Conservation (phyloP, 2,329 filamentous ascomycete species). For the Fusarium illudens region DNA sequence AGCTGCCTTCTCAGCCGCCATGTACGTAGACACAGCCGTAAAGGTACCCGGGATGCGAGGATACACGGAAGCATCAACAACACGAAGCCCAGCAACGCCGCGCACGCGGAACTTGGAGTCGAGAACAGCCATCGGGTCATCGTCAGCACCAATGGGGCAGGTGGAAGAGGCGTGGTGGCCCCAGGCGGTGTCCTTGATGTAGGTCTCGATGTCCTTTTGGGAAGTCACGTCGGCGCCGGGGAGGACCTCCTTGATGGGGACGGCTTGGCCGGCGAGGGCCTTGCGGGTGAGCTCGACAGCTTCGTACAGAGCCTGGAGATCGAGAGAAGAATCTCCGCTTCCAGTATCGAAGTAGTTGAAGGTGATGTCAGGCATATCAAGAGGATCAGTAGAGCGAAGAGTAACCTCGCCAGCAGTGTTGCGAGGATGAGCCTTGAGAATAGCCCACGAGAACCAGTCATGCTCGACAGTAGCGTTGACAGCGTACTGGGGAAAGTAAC, state of each 20-base stretch:
- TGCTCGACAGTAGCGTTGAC: conserved; percentile 54
- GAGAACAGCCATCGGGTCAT: conserved; percentile 52
- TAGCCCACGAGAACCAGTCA: conserved; percentile 53
- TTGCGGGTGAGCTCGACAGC: conserved; percentile 61
- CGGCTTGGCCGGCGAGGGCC: conserved; percentile 43
- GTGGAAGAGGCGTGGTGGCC: conserved; percentile 48
- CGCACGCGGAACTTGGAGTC: conserved; percentile 58
- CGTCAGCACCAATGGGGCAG: conserved; percentile 45
- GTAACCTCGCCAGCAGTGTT: conserved; percentile 70
- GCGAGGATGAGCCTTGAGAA: conserved; percentile 68
- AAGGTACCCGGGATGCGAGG: conserved; percentile 49
- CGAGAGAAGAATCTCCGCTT: conserved; percentile 54
- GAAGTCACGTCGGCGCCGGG: conserved; percentile 25
- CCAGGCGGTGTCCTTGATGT: conserved; percentile 46
- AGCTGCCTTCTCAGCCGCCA: conserved; percentile 47
- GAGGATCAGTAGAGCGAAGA: conserved; percentile 68
- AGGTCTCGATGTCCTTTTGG: conserved; percentile 29
- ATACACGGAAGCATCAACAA: conserved; percentile 58
- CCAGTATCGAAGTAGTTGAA: conserved; percentile 69
- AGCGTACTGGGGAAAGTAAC: conserved; percentile 65
- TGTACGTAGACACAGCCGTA: conserved; percentile 45
- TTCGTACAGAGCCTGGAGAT: conserved; percentile 64
- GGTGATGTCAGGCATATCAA: conserved; percentile 68
- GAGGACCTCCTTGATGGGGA: conserved; percentile 34
- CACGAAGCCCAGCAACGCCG: conserved; percentile 55